Evolutionary conservation across 2,329 filamentous ascomycete species (phyloP).

Genomic region (Botrytis tulipae): DNA sequence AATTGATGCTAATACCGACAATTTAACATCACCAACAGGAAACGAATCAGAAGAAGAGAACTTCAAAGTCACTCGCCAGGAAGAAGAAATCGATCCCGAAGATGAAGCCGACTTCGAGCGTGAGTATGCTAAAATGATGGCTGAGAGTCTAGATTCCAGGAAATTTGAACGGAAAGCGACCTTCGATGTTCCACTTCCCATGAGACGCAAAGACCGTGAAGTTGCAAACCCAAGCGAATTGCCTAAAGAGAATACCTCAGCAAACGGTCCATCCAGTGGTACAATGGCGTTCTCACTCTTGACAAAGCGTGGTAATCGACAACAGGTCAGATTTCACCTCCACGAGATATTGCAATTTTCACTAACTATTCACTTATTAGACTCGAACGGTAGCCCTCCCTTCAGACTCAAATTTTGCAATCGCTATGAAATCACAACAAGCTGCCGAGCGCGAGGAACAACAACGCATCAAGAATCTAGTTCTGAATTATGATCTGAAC

Average conservation of each 20-base stretch:
- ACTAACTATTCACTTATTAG: constrained; percentile 44
- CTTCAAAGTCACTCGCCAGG: constrained; percentile 86
- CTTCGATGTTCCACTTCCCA: constrained; percentile 96
- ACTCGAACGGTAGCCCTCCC: constrained; percentile 88
- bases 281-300: constrained; percentile 98
- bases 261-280: constrained; percentile 40
- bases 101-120: constrained; percentile 96
- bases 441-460: constrained; percentile 95
- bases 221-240: constrained; percentile 40
- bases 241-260: constrained; percentile 43
- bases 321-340: constrained; percentile 61
- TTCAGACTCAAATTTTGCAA: constrained; percentile 88
- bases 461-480: constrained; percentile 95
- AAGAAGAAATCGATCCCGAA: constrained; percentile 88
- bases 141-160: constrained; percentile 90
- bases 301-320: constrained; percentile 93
- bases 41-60: constrained; percentile 76
- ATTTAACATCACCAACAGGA: constrained; percentile 51
- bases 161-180: constrained; percentile 93
- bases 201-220: constrained; percentile 70
- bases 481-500: constrained; percentile 91
- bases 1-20: constrained; percentile 48
- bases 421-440: constrained; percentile 95
- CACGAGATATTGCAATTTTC: not conserved
- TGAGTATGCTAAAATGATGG: constrained; percentile 97